Conservation (phyloP, 805 yeast genomes). For the Wickerhamiella galacta region DNA sequence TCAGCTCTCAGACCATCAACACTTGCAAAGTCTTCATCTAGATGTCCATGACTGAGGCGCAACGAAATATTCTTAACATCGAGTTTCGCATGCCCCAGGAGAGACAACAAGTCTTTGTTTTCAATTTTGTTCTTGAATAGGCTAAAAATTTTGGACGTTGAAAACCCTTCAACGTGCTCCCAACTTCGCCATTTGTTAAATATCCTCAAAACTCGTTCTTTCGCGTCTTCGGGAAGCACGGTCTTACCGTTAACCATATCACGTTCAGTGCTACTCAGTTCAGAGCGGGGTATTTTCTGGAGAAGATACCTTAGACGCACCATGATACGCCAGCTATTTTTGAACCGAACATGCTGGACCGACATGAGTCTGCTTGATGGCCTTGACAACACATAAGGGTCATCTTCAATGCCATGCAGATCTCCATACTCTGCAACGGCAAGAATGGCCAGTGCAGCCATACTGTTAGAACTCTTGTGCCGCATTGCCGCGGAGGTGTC, state of each 20-base stretch:
- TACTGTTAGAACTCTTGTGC: too few species aligned
- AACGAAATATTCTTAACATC: too few species aligned
- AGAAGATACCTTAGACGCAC: conserved; percentile 64
- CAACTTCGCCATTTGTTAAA: conserved; percentile 79
- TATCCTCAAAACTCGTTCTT: conserved; percentile 35
- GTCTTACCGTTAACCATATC: conserved; percentile 23
- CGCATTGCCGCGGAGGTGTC: too few species aligned
- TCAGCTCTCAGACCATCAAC: too few species aligned
- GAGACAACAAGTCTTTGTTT: too few species aligned
- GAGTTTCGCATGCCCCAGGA: background rate
- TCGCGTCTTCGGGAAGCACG: conserved; percentile 36
- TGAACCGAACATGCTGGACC: conserved; percentile 55
- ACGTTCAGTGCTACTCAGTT: conserved; percentile 27
- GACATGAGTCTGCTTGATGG: conserved; percentile 72
- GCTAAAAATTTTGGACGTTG: conserved; percentile 15
- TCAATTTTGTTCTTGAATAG: conserved; percentile 1
- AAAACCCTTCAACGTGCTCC: conserved; percentile 35
- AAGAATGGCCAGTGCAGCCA: background rate
- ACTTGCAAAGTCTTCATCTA: too few species aligned
- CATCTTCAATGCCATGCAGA: conserved; percentile 45
- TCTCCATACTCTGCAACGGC: conserved; percentile 27
- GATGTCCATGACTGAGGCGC: too few species aligned
- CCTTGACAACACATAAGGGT: conserved; percentile 77
- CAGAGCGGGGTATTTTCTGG: conserved; percentile 36
- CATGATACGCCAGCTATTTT: conserved; percentile 76